A percentile compares a stretch with the other conserved stretches of the same genome.
phyloP scores from a whole-genome alignment of 306 rosid genomes.

The Vigna hirtella region DNA sequence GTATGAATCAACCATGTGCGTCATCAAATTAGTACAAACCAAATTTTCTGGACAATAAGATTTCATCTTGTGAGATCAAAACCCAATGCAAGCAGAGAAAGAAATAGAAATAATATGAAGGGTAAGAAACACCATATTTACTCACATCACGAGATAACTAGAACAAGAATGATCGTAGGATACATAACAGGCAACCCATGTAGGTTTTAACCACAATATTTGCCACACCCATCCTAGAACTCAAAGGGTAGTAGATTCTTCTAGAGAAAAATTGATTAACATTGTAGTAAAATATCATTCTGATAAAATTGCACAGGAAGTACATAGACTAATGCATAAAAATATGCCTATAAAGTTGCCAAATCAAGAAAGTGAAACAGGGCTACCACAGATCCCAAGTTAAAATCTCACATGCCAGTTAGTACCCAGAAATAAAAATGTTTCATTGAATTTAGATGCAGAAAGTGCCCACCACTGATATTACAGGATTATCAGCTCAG shows the following conservation, averaged over 20 bases:
- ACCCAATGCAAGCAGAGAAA: constrained; percentile 25
- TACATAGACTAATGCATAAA: constrained; percentile 10
- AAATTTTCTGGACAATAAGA: constrained; percentile 20
- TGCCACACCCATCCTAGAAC: constrained; percentile 12
- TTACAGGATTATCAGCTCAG: constrained; percentile 24
- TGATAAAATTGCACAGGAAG: constrained; percentile 27
- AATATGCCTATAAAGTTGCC: constrained; percentile 19
- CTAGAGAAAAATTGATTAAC: constrained; percentile 26
- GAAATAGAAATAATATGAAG: constrained; percentile 2
- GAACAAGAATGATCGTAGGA: constrained; percentile 23
- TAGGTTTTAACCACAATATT: constrained; percentile 19
- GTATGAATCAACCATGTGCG: constrained; percentile 30
- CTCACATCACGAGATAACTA: constrained; percentile 31
- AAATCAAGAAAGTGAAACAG: constrained; percentile 31
- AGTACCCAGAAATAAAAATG: constrained; percentile 16
- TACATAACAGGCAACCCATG: constrained; percentile 5
- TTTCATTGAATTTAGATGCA: constrained; percentile 5
- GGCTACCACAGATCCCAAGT: background rate
- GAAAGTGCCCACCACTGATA: background rate
- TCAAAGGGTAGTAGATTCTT: constrained; percentile 25
- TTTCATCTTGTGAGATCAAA: constrained; percentile 33
- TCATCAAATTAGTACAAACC: constrained; percentile 37
- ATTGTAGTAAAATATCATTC: constrained; percentile 24
- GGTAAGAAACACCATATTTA: constrained; percentile 32
- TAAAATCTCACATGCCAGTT: constrained; percentile 21